These are phyloP conservation scores for Sporothrix phasma DNA, from an alignment of 2,329 filamentous ascomycete genomes.

Conservation along the genomic window DNA sequence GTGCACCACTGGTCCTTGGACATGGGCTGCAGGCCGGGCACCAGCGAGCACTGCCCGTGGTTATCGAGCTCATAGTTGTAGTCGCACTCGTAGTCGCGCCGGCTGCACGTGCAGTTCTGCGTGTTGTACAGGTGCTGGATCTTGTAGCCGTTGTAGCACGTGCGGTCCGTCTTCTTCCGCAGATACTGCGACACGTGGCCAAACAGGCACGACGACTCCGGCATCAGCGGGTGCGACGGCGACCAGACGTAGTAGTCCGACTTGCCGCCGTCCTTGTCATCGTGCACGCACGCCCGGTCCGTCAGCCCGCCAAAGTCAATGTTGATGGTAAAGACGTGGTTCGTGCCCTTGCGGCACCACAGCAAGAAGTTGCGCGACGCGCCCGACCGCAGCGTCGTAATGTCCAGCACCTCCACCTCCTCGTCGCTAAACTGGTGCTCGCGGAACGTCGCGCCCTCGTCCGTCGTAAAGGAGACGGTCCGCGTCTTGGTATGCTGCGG, in stretches of 20 bases:
- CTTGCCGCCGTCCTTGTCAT: slow-evolving; percentile 43
- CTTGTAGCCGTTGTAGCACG: slow-evolving; percentile 73
- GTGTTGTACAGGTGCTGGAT: slow-evolving; percentile 63
- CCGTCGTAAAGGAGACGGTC: slow-evolving; percentile 38
- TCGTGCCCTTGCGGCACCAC: slow-evolving; percentile 55
- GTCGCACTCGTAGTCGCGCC: slow-evolving; percentile 89
- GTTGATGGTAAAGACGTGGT: slow-evolving; percentile 59
- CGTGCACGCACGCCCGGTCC: slow-evolving; percentile 60
- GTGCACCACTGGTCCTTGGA: slow-evolving; percentile 42
- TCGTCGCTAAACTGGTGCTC: slow-evolving; percentile 60
- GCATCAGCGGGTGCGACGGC: slow-evolving; percentile 65
- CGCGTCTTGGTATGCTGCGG: slow-evolving; percentile 58
- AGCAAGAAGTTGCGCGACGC: slow-evolving; percentile 84
- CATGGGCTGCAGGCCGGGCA: slow-evolving; percentile 58
- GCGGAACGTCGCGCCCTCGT: slow-evolving; percentile 73
- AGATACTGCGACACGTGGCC: slow-evolving; percentile 84
- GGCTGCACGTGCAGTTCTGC: slow-evolving; percentile 71
- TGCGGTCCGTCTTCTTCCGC: slow-evolving; percentile 68
- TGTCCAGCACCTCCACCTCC: slow-evolving; percentile 63
- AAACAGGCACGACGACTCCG: slow-evolving; percentile 76
- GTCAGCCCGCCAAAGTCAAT: slow-evolving; percentile 80
- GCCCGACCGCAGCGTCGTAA: slow-evolving; percentile 82
- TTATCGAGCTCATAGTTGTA: slow-evolving; percentile 82
- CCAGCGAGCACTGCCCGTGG: slow-evolving; percentile 65
- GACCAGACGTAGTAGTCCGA: slow-evolving; percentile 80